Base-by-base conservation (phyloP, 2,329 filamentous ascomycete species). In the Alternaria arborescens region DNA sequence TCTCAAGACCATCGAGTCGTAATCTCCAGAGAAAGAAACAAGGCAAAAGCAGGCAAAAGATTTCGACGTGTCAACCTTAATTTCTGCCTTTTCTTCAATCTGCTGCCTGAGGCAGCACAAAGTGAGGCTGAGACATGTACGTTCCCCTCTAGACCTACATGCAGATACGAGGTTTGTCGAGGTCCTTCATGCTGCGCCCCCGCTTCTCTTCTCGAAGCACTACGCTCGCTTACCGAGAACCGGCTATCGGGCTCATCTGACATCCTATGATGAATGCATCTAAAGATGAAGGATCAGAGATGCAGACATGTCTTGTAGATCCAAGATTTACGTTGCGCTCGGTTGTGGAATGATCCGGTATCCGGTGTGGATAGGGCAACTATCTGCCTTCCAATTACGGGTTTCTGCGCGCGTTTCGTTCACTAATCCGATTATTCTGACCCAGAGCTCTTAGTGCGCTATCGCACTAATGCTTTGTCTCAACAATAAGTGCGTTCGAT, bases 111-210 rank as follows among this genome's bases (percentile, higher is more conserved):
- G 32, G 46, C n/a, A 43, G 50, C 30, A 51, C 8, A 56, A 51
- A 50, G 54, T 51, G 54, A 56, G 38, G 46, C 54, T 56, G 44
- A 51, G 54, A 51, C 28, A 20, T 46, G 28, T 32, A 26, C 30
- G 30, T 32, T 34, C 41, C 30, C 43, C 30, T 44, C 30, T 42
- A n/a, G 52, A 54, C 32, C 12, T 26, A 42, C 42, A 26, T 55
- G 52, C 52, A 55, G 52, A 47, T 47, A 47, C 52, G 42, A 47
- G 22, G 32, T 20, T 22, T 22, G 12, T 20, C 18, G 40, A 46
- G 32, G 41, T 55, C 42, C 42, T 55, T 7, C 52, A n/a, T 46
- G 52, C 52, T 55, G 41, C 52, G 42, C 41, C 52, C 42, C 4
- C 32, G 28, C 30, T 46, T 24, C 36, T n/a, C 30, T 24, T 24